Evolutionary conservation across 768 basidiomycete species (phyloP), one percentile per base, ranked within the genome.

Genomic region (Termitomyces sp.): DNA sequence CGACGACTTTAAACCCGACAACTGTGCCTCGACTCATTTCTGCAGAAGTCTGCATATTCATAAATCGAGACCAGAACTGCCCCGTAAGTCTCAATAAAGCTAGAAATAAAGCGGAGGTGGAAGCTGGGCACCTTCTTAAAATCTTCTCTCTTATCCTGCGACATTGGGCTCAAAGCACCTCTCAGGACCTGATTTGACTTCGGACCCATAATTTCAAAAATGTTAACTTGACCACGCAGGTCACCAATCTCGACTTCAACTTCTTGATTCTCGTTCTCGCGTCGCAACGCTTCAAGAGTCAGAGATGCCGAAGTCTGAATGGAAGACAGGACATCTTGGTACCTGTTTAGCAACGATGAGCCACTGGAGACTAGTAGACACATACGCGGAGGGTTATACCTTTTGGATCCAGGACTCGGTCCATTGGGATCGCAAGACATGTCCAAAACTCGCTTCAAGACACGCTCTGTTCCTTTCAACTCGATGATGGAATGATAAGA

Each of bases 131-230:
- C 90, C 78, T 85, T 77, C 56, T 75, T 79, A 55, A 89, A 87
- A 12, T 85, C 86, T 36, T 70, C 71, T 43, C 83, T 74, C 3
- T 78, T 71, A 43, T 86, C 80, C 6, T 76, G 72, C 4, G 72
- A 67, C 13, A 77, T 74, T 7, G 83, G 83, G 22, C 74, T 79
- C 45, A 90, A 66, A 1, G 82, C 83, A 26, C 88, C 87, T 64
- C 82, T 84, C 51, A 89, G 70, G 12, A 95, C 83, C 67, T 90
- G 88, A 54, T 81, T 91, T 0, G 90, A 79, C 67, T 85, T 89
- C 3, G 92, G 92, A 3, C 96, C 96, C 78, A 90, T 89, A 34
- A 98, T 82, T 69, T 98, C 95, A 64, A 96, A 96, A 5, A 86
- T 79, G 60, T 90, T 91, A 43, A 93, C 64, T 49, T 85, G 82